A percentile compares a stretch with the other conserved stretches of the same genome.
Evolutionary conservation across 106 monocot genomes (phyloP).

Genomic region (Dioscorea alata): DNA sequence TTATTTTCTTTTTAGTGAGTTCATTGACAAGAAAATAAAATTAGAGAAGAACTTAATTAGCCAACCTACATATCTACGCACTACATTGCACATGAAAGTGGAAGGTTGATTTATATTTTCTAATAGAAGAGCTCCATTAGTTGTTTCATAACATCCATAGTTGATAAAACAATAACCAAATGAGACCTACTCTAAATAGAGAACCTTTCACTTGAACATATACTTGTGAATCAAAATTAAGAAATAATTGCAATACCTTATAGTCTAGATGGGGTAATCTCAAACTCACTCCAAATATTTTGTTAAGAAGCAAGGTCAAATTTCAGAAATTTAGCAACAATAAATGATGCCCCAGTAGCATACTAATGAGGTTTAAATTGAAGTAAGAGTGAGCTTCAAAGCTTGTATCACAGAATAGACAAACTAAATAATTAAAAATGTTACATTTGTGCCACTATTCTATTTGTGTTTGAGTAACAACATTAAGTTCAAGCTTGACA

Average conservation of each 20-base stretch:
- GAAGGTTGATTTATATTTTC: not conserved
- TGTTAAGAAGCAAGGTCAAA: slow-evolving; percentile 54
- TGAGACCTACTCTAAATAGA: not conserved
- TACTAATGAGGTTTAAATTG: slow-evolving; percentile 78
- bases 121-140: slow-evolving; percentile 49
- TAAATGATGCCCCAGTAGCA: slow-evolving; percentile 54
- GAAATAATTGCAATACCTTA: slow-evolving; percentile 33
- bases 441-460: no score
- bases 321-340: slow-evolving; percentile 62
- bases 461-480: no score
- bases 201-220: not conserved
- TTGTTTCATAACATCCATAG: slow-evolving; percentile 80
- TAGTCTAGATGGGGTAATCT: slow-evolving; percentile 56
- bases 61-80: no score
- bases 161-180: slow-evolving; percentile 1
- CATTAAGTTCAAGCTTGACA: no score
- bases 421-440: not conserved
- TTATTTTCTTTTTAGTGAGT: no score
- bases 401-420: slow-evolving; percentile 10
- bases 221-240: not conserved
- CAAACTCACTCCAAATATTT: slow-evolving; percentile 63
- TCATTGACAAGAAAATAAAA: no score
- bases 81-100: no score
- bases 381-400: slow-evolving; percentile 67
- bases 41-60: no score